phyloP scores from a whole-genome alignment of 1,139 yeast species.

The Yamadazyma blattariae region DNA sequence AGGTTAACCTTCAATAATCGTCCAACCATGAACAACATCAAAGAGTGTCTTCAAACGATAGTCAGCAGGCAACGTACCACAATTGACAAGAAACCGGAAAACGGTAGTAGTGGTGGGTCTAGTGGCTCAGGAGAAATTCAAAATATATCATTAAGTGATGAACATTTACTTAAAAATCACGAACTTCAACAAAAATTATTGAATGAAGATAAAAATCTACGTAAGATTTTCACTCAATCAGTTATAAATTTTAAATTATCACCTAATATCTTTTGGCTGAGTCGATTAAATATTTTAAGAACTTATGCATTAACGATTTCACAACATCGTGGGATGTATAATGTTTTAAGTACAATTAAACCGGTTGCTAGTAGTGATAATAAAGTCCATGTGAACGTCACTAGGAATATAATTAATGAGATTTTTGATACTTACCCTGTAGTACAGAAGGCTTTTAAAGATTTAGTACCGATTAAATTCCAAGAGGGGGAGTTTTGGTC shows the following conservation, averaged over 20 bases:
- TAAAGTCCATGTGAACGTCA: slow-evolving; percentile 87
- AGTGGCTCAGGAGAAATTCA: slow-evolving; percentile 7
- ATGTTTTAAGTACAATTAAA: slow-evolving; percentile 87
- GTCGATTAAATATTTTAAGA: slow-evolving; percentile 73
- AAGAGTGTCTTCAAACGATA: slow-evolving; percentile 65
- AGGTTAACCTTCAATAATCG: slow-evolving; percentile 67
- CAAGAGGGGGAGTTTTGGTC: slow-evolving; percentile 96
- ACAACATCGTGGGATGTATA: slow-evolving; percentile 90
- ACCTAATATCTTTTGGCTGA: slow-evolving; percentile 85
- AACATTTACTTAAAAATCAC: slow-evolving; percentile 58
- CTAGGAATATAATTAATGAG: slow-evolving; percentile 85
- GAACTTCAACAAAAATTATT: slow-evolving; percentile 77
- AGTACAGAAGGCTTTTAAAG: slow-evolving; percentile 85
- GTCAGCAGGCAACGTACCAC: slow-evolving; percentile 64
- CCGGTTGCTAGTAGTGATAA: slow-evolving; percentile 90
- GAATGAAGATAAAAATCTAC: slow-evolving; percentile 64
- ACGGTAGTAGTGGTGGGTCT: slow-evolving; percentile 20
- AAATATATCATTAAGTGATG: slow-evolving; percentile 31
- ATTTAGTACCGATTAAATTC: slow-evolving; percentile 77
- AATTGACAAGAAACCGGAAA: no score
- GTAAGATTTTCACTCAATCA: slow-evolving; percentile 80
- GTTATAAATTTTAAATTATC: slow-evolving; percentile 78
- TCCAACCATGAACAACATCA: slow-evolving; percentile 72
- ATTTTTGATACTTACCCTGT: slow-evolving; percentile 92
- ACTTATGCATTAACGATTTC: slow-evolving; percentile 82